Evolutionary conservation across 441 rosid species (phyloP).

Genomic region (Pelargonium australe): DNA sequence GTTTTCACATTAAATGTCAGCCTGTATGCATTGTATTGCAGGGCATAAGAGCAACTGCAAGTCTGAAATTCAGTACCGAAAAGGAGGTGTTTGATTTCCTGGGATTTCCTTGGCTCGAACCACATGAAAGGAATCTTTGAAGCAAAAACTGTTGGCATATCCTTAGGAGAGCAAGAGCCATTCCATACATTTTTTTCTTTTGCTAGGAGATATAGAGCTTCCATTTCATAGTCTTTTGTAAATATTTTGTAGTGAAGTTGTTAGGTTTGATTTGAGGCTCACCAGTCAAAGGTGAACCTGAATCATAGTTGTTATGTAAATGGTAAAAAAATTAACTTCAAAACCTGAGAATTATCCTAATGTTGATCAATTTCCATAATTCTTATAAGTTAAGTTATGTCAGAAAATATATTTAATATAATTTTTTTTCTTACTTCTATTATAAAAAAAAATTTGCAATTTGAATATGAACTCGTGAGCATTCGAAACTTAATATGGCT

Average conservation of each 20-base stretch:
- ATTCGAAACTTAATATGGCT: too few relatives aligned
- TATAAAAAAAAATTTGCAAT: too few relatives aligned
- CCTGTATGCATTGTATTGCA: conserved; percentile 25
- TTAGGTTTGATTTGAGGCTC: not conserved
- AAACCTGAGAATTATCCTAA: too few relatives aligned
- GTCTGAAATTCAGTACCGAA: conserved; percentile 54
- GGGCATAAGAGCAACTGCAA: conserved; percentile 58
- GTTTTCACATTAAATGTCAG: not conserved
- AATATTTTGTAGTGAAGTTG: not conserved
- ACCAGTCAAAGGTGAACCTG: too few relatives aligned
- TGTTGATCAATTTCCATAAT: too few relatives aligned
- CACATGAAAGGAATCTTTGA: conserved; percentile 72
- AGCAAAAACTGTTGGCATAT: not conserved
- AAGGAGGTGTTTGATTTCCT: conserved; percentile 78
- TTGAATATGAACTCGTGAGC: too few relatives aligned
- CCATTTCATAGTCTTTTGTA: not conserved
- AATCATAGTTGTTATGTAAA: too few relatives aligned
- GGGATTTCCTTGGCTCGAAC: conserved; percentile 77
- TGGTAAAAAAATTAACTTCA: too few relatives aligned
- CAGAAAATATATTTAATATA: too few relatives aligned
- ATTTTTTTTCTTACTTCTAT: too few relatives aligned
- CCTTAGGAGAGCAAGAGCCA: not conserved
- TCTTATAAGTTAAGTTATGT: too few relatives aligned
- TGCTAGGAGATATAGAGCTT: not conserved
- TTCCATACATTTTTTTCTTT: not conserved